Percentiles rank a stretch among this genome's conserved stretches.
Evolutionary conservation across 1,284 basidiomycete species (phyloP).

Genomic region (Melampsora larici-populina): DNA sequence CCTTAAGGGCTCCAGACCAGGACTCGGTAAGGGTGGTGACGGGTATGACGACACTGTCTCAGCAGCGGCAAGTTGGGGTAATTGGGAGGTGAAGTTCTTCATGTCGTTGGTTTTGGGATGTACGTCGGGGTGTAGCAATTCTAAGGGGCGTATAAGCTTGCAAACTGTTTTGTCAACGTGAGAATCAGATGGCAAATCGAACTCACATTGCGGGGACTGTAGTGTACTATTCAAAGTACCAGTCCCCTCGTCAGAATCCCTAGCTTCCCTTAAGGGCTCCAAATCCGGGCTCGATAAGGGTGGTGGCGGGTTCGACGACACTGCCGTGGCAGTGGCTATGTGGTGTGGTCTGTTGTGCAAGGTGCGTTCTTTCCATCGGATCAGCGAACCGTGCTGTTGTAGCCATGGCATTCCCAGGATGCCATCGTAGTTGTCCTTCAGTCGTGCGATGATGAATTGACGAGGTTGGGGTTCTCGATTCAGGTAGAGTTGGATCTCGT

Average conservation of each 20-base stretch:
- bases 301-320: too few relatives aligned
- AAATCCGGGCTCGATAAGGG: too few relatives aligned
- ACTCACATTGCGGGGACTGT: conserved; percentile 3
- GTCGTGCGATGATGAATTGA: not conserved
- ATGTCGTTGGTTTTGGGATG: too few relatives aligned
- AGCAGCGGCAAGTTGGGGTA: too few relatives aligned
- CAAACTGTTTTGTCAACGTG: not conserved
- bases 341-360: not conserved
- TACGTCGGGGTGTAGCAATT: not conserved
- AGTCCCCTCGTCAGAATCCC: not conserved
- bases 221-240: not conserved
- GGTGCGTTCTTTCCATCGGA: not conserved
- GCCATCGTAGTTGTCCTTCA: conserved; percentile 4
- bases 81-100: too few relatives aligned
- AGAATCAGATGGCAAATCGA: not conserved
- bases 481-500: not conserved
- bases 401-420: not conserved
- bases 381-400: not conserved
- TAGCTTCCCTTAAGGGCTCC: not conserved
- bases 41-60: not conserved
- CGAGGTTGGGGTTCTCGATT: not conserved
- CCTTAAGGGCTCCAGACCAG: not conserved
- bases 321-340: not conserved
- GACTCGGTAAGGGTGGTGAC: too few relatives aligned
- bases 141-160: not conserved